Evolutionary conservation across 176 grass and related monocot genomes (phyloP), one percentile per base, ranked within the genome.

Genomic region (Oryza australiensis): DNA sequence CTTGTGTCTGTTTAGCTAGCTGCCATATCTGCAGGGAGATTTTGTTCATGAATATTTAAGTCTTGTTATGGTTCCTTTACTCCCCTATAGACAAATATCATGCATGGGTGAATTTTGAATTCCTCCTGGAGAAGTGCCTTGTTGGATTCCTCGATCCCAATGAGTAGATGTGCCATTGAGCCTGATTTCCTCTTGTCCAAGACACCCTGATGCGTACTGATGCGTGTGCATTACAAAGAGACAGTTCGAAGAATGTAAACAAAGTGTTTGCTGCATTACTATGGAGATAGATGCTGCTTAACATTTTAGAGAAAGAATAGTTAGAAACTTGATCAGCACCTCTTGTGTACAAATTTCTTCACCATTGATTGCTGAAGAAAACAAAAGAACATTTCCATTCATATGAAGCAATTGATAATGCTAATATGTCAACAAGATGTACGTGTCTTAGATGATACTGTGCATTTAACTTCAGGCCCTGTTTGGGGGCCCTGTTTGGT

Each of bases 101-200:
- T 88, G 88, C 93, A 26, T 98, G 96, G 96, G 93, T 98, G 59
- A 98, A 95, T 68, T 88, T 90, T 20, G 90, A 98, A 64, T 91
- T 95, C 75, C 83, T 95, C 9, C n/a, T 98, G 83, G 96, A 98
- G 92, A 93, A 95, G 60, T 93, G 96, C 87, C 88, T 93, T 7
- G 91, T 98, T 2, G 96, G 96, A 74, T 72, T 80, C 63, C 72
- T 98, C 53, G 93, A 93, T 83, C 73, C 74, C 32, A 98, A 68
- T 53, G 84, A 93, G 74, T 88, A 46, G 64, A 70, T 71, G 0
- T 60, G 35, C 8, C 15, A 24, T 59, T n/a, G 4, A 11, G n/a
- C 55, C 55, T n/a, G 55, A 8, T 80, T 67, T 67, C 57, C 26
- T 28, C 62, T 62, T 23, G 35, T 32, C 43, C 51, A 18, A 2